These are phyloP conservation scores for Phytophthora cryptogea DNA, from an alignment of 352 stramenopile species.

Conservation along the genomic window DNA sequence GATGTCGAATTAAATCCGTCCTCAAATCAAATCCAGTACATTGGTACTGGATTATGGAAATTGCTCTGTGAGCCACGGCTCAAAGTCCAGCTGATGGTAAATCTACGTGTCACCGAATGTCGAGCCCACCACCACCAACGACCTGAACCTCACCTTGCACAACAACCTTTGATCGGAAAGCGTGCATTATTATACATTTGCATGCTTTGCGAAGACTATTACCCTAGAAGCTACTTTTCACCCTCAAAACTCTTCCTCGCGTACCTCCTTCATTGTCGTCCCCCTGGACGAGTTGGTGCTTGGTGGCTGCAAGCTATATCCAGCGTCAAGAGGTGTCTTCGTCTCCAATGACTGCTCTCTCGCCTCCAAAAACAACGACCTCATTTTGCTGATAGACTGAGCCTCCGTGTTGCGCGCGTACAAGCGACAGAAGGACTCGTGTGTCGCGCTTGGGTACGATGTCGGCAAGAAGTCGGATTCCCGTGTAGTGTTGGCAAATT, in stretches of 20 bases:
- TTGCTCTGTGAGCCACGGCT: not conserved
- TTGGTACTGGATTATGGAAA: no score
- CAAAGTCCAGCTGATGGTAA: no score
- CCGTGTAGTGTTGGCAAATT: constrained; percentile 11
- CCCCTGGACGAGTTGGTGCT: constrained; percentile 8
- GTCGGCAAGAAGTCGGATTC: constrained; percentile 22
- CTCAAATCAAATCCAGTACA: no score
- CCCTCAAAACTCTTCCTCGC: constrained; percentile 23
- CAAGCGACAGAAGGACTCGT: constrained; percentile 33
- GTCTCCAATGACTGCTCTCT: constrained; percentile 19
- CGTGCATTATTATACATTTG: not conserved
- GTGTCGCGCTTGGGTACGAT: constrained; percentile 19
- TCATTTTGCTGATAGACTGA: constrained; percentile 26
- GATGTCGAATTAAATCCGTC: no score
- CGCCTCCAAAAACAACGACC: constrained; percentile 25
- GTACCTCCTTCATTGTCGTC: not conserved
- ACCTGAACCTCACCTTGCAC: not conserved
- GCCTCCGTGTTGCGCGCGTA: constrained; percentile 36
- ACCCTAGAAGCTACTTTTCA: not conserved
- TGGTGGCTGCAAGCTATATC: constrained; percentile 9
- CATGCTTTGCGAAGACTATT: constrained; percentile 3
- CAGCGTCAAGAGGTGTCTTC: constrained; percentile 17
- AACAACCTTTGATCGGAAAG: not conserved
- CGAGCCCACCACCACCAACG: not conserved
- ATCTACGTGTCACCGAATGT: not conserved